These are phyloP conservation scores for Ustilago esculenta DNA, from an alignment of 1,284 basidiomycete genomes.

Conservation along the genomic window DNA sequence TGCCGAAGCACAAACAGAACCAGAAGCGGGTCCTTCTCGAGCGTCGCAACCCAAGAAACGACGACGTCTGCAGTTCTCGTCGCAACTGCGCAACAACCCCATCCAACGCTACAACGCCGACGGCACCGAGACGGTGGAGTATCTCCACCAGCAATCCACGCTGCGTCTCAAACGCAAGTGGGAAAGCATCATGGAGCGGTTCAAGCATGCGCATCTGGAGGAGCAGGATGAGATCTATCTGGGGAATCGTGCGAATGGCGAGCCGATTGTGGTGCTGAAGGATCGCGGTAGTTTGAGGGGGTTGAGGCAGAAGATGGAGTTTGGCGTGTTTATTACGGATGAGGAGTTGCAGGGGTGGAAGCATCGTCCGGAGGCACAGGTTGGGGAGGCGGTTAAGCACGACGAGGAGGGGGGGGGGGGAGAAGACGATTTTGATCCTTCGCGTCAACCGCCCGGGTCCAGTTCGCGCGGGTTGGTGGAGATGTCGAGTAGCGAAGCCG, in stretches of 20 bases:
- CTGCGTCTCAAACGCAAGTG: slow-evolving; percentile 60
- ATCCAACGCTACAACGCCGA: slow-evolving; percentile 53
- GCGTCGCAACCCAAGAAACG: slow-evolving; percentile 26
- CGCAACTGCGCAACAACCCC: slow-evolving; percentile 27
- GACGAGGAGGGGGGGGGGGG: slow-evolving; percentile 14
- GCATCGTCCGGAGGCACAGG: slow-evolving; percentile 24
- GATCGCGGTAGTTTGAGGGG: slow-evolving; percentile 57
- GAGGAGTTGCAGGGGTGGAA: slow-evolving; percentile 54
- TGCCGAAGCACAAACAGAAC: no score
- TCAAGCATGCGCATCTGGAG: slow-evolving; percentile 61
- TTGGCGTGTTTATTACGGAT: slow-evolving; percentile 62
- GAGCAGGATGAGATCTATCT: slow-evolving; percentile 65
- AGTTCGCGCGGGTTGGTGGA: background rate
- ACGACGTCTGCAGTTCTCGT: slow-evolving; percentile 46
- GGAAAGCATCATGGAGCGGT: slow-evolving; percentile 62
- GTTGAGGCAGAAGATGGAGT: slow-evolving; percentile 44
- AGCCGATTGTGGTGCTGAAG: slow-evolving; percentile 52
- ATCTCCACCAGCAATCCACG: slow-evolving; percentile 54
- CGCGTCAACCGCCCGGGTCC: no score
- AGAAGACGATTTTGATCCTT: slow-evolving; percentile 35
- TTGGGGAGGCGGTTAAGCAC: no score
- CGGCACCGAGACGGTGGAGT: slow-evolving; percentile 57
- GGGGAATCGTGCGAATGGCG: slow-evolving; percentile 48
- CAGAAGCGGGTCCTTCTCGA: slow-evolving; percentile 26
- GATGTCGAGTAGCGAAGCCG: slow-evolving; percentile 19